A percentile compares a stretch with the other conserved stretches of the same genome.
phyloP scores from a whole-genome alignment of 208 protist species.

The Leptomonas pyrrhocoris region DNA sequence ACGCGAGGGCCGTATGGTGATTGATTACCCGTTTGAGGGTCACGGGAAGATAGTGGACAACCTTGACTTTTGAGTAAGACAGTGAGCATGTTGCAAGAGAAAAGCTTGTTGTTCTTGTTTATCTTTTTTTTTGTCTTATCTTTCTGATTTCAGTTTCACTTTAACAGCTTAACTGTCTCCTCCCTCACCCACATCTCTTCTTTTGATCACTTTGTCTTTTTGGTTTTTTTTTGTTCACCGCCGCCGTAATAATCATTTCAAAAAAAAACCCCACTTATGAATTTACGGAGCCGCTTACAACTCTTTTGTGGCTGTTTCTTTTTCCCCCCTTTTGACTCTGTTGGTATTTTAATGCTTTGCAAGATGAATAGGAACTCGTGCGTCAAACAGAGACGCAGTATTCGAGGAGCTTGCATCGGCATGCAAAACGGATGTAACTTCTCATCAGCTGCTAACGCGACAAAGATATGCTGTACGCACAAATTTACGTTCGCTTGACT shows the following conservation, averaged over 20 bases:
- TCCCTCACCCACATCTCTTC: conserved; percentile 10
- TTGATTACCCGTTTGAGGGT: conserved; percentile 75
- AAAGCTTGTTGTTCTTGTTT: conserved; percentile 4
- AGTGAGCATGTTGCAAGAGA: conserved; percentile 8
- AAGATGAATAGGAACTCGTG: neutral
- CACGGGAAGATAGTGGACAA: conserved; percentile 53
- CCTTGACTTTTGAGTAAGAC: conserved; percentile 39
- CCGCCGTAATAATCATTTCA: conserved; percentile 22
- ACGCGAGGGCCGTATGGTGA: conserved; percentile 62
- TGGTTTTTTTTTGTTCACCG: conserved; percentile 16
- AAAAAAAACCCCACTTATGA: conserved; percentile 13
- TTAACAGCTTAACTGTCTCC: neutral
- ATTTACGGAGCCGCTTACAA: conserved; percentile 15
- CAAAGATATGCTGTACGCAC: neutral
- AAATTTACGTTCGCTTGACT: neutral
- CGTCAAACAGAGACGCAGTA: neutral
- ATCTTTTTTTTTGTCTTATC: neutral
- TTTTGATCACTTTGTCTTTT: conserved; percentile 1
- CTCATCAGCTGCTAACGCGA: neutral
- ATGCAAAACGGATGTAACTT: neutral
- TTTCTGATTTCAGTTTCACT: neutral
- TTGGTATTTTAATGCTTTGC: neutral
- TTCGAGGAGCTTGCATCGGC: neutral
- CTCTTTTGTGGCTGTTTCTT: neutral
- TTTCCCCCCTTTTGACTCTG: neutral